These are phyloP conservation scores for Blastocystis sp. DNA, from an alignment of 352 stramenopile species.

Conservation along the genomic window DNA sequence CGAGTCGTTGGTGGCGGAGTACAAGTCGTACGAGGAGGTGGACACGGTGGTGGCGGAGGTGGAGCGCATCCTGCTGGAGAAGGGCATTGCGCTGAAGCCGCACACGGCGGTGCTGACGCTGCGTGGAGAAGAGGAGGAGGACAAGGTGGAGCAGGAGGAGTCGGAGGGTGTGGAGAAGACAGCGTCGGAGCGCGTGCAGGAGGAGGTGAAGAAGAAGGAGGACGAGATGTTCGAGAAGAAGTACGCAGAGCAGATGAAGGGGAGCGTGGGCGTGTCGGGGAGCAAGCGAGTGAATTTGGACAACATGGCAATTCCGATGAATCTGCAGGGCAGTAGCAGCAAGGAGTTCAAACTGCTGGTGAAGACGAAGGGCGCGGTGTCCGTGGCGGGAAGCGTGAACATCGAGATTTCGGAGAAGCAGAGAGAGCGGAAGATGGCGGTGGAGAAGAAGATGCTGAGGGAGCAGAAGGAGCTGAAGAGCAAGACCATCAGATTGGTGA, in stretches of 20 bases:
- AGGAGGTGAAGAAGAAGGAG: background rate
- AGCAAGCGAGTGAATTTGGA: slow-evolving; percentile 32
- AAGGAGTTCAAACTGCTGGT: background rate
- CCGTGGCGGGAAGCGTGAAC: background rate
- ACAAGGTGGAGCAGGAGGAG: background rate
- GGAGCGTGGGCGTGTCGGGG: background rate
- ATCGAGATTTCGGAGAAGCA: slow-evolving; percentile 1
- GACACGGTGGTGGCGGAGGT: background rate
- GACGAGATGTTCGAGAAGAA: slow-evolving; percentile 38
- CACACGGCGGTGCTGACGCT: background rate
- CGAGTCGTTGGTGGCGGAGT: background rate
- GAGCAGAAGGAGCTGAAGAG: background rate
- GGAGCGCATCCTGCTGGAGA: background rate
- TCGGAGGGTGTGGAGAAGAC: background rate
- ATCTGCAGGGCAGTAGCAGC: background rate
- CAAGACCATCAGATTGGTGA: slow-evolving; percentile 4
- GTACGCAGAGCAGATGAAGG: slow-evolving; percentile 47
- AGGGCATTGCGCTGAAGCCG: background rate
- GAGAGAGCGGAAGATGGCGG: background rate
- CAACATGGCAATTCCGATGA: slow-evolving; percentile 45
- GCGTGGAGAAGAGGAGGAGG: background rate
- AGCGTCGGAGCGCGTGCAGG: background rate
- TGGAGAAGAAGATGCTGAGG: background rate
- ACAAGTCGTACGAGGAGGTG: slow-evolving; percentile 8
- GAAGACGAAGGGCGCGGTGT: slow-evolving; percentile 13